Evolutionary conservation across 2,329 filamentous ascomycete species (phyloP).

Genomic region (Teratosphaeria gauchensis): DNA sequence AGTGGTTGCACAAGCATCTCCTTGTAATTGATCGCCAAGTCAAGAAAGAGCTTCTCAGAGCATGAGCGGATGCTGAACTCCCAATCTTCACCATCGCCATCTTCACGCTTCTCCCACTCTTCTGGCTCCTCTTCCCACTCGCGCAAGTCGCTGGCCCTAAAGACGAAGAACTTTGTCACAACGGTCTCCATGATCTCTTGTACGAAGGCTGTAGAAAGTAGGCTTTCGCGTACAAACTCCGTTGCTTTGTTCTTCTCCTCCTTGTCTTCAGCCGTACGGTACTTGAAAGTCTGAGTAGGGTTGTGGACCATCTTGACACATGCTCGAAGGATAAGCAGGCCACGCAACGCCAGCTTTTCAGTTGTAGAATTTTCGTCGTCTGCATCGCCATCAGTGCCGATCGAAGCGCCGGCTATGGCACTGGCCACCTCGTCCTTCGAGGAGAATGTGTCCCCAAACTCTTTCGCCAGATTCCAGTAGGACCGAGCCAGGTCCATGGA

Average conservation of each 20-base stretch:
- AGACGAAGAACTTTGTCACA: conserved; percentile 80
- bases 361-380: conserved; percentile 34
- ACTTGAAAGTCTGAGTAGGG: conserved; percentile 73
- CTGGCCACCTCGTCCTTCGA: conserved; percentile 33
- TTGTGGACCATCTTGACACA: conserved; percentile 80
- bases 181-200: conserved; percentile 73
- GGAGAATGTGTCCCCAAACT: conserved; percentile 65
- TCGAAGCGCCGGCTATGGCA: conserved; percentile 28
- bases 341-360: conserved; percentile 75
- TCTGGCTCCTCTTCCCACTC: conserved; percentile 93
- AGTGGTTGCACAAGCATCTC: conserved; percentile 68
- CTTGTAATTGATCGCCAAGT: conserved; percentile 84
- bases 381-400: conserved; percentile 34
- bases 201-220: conserved; percentile 70
- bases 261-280: conserved; percentile 63
- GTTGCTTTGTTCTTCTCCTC: conserved; percentile 65
- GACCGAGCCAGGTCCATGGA: conserved; percentile 66
- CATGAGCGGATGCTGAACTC: conserved; percentile 89
- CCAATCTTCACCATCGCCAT: conserved; percentile 73
- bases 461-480: conserved; percentile 76
- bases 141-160: conserved; percentile 73
- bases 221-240: conserved; percentile 57
- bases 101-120: conserved; percentile 88
- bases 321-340: conserved; percentile 68
- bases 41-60: conserved; percentile 86